Evolutionary conservation across 2,329 filamentous ascomycete genomes (phyloP), one percentile per base, ranked within the genome.

Genomic region (Aspergillus candidus): DNA sequence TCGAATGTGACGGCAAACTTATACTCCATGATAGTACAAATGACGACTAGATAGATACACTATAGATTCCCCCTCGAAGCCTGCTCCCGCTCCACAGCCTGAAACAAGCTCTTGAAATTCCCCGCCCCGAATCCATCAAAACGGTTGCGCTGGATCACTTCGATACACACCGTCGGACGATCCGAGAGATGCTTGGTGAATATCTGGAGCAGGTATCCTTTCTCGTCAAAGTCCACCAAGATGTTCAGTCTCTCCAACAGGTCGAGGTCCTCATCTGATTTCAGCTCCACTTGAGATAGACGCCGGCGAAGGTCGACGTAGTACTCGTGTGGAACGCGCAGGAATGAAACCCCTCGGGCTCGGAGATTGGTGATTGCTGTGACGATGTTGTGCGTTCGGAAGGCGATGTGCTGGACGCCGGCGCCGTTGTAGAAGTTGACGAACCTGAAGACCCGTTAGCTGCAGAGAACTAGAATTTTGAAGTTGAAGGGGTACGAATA

Each of bases 1-100:
- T 22, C 7, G 22, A 27, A 3, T 27, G 8, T 10, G 2, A 8
- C 8, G 22, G 22, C 22, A 27, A 10, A 27, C 22, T 10, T 7
- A 27, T 27, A 27, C 22, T 27, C 10, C 22, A 27, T 22, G n/a
- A 27, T 10, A 27, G 7, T 10, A 27, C 18, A 18, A 18, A 2
- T 15, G 15, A 15, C 3, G 22, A 31, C 4, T 30, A 31, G n/a
- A 11, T 5, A 17, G 15, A 18, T 10, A 12, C 15, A 18, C 68
- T 68, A 87, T 68, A 94, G 63, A 63, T 94, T 95, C 2, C 88
- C 88, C 45, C 89, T 75, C 66, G 83, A 72, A 18, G 80, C 87
- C 74, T 95, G 89, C 68, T 94, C 89, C 43, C 88, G 73, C 76
- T 95, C 89, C 66, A 94, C 93, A 1, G 89, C 88, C 74, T 95